phyloP scores from a whole-genome alignment of 2,329 filamentous ascomycete genomes.

The Paraphoma sp. region DNA sequence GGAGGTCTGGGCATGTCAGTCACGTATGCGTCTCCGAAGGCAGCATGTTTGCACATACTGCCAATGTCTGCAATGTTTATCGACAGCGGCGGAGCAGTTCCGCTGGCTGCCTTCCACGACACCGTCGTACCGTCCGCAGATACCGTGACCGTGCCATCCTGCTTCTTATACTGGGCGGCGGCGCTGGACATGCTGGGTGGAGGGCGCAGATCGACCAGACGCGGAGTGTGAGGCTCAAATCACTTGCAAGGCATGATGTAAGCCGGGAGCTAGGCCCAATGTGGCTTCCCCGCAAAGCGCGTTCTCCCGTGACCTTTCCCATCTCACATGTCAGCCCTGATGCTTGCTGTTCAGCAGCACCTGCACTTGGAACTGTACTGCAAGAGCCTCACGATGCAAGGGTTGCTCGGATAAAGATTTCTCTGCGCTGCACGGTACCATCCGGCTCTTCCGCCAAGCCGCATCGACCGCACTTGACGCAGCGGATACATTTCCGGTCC shows the following conservation, averaged over 20 bases:
- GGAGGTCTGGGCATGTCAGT: slow-evolving; percentile 69
- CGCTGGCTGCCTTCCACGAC: slow-evolving; percentile 77
- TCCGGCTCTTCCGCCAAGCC: background rate
- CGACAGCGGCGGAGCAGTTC: slow-evolving; percentile 69
- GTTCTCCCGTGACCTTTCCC: slow-evolving; percentile 16
- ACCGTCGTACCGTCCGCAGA: slow-evolving; percentile 75
- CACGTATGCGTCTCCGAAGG: slow-evolving; percentile 3
- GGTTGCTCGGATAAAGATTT: background rate
- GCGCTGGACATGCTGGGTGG: slow-evolving; percentile 45
- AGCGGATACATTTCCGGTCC: slow-evolving; percentile 24
- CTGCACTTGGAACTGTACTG: background rate
- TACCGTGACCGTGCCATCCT: slow-evolving; percentile 83
- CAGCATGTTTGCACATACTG: slow-evolving; percentile 63
- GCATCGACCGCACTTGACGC: background rate
- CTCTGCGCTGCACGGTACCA: background rate
- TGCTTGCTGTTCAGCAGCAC: background rate
- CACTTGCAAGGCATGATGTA: slow-evolving; percentile 7
- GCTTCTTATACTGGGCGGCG: slow-evolving; percentile 81
- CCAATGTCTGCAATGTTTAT: slow-evolving; percentile 79
- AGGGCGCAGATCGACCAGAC: slow-evolving; percentile 8
- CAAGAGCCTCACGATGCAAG: background rate
- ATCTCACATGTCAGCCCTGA: background rate
- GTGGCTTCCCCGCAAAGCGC: slow-evolving; percentile 19
- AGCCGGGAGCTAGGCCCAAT: slow-evolving; percentile 9
- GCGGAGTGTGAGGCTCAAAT: slow-evolving; percentile 11